phyloP scores from a whole-genome alignment of 495 filamentous ascomycete species.

The Talaromyces stipitatus region DNA sequence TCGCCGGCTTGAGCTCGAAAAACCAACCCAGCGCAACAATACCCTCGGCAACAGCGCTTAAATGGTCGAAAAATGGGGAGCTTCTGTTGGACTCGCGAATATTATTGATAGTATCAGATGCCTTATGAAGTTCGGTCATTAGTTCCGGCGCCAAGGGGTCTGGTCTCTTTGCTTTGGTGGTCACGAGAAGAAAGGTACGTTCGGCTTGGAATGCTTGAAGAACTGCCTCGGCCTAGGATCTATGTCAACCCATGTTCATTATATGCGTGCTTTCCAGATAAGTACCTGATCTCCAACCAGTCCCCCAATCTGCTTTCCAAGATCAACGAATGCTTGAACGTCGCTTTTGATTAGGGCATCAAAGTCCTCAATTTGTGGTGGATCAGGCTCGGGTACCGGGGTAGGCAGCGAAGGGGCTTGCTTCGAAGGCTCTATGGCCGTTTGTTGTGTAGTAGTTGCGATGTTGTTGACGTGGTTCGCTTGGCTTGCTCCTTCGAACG shows the following conservation, averaged over 20 bases:
- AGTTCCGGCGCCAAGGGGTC: conserved; percentile 62
- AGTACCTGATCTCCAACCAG: conserved; percentile 73
- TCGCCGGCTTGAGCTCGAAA: conserved; percentile 68
- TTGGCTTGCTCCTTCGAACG: conserved; percentile 51
- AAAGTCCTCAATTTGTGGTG: conserved; percentile 75
- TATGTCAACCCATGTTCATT: background rate
- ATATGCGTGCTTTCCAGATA: background rate
- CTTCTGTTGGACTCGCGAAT: conserved; percentile 72
- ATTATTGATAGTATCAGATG: conserved; percentile 65
- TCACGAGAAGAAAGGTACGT: conserved; percentile 78
- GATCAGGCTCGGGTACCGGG: conserved; percentile 52
- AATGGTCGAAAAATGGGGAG: conserved; percentile 62
- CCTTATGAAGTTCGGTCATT: conserved; percentile 73
- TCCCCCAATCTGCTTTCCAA: conserved; percentile 70
- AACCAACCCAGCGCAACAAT: conserved; percentile 84
- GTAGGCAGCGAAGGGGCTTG: conserved; percentile 32
- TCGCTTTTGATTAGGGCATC: conserved; percentile 69
- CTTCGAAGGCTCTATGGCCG: conserved; percentile 28
- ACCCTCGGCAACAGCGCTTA: conserved; percentile 82
- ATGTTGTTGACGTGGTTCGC: conserved; percentile 30
- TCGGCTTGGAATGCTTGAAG: conserved; percentile 68
- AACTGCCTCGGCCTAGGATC: conserved; percentile 48
- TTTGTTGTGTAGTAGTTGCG: conserved; percentile 28
- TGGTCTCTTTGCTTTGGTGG: conserved; percentile 89
- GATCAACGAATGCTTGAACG: conserved; percentile 67